These are phyloP conservation scores for Aspergillus sp. DNA, from an alignment of 2,329 filamentous ascomycete species.

Conservation along the genomic window DNA sequence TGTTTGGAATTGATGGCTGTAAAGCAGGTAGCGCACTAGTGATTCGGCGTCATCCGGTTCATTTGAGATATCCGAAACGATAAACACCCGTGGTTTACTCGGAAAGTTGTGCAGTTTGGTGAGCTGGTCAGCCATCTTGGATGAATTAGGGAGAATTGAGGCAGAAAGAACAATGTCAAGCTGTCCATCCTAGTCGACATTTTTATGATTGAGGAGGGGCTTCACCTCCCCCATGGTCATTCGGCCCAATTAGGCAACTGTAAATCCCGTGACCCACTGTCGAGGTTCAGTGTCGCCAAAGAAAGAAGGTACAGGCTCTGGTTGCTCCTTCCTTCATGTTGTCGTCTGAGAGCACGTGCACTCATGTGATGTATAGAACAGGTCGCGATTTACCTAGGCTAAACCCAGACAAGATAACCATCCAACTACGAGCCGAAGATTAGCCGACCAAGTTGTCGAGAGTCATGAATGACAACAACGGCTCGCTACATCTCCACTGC, in stretches of 20 bases:
- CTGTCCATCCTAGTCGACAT: not conserved
- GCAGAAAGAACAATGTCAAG: not conserved
- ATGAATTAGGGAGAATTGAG: not conserved
- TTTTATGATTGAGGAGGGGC: not conserved
- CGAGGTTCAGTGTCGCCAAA: not conserved
- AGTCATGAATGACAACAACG: too few relatives aligned
- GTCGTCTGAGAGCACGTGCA: not conserved
- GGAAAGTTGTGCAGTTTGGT: not conserved
- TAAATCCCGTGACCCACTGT: too few relatives aligned
- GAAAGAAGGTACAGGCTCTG: not conserved
- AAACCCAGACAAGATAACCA: not conserved
- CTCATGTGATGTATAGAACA: not conserved
- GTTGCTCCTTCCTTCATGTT: not conserved
- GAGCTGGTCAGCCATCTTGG: not conserved
- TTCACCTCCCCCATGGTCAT: not conserved
- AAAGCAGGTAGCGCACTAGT: slow-evolving; percentile 33
- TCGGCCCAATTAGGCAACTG: too few relatives aligned
- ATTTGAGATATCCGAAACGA: slow-evolving; percentile 7
- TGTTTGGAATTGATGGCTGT: slow-evolving; percentile 50
- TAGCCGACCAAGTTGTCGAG: too few relatives aligned
- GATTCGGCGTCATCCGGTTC: slow-evolving; percentile 10
- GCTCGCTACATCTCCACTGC: not conserved
- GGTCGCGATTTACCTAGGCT: not conserved
- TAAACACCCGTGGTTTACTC: slow-evolving; percentile 5
- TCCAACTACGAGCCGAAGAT: too few relatives aligned